Percentiles rank a stretch among this genome's conserved stretches.
Evolutionary conservation across 495 filamentous ascomycete genomes (phyloP).

Genomic region (Sphaerosporella brunnea): DNA sequence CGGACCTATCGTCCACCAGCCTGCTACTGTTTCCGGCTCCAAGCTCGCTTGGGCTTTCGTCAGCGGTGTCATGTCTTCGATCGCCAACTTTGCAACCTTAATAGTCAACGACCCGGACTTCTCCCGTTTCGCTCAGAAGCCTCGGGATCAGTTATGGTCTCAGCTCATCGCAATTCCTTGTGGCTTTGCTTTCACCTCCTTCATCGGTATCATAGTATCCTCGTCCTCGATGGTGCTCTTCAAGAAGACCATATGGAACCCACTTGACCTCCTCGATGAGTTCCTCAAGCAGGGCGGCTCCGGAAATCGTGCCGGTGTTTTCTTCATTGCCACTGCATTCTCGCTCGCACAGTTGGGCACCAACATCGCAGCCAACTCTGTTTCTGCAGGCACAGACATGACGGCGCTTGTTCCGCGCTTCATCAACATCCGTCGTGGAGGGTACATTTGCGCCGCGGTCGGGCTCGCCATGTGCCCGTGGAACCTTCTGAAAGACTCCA

Average conservation of each 20-base stretch:
- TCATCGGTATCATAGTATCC: conserved; percentile 86
- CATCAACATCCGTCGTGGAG: conserved; percentile 75
- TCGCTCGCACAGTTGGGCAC: conserved; percentile 76
- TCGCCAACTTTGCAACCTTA: conserved; percentile 85
- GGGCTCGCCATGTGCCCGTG: conserved; percentile 83
- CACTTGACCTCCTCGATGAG: conserved; percentile 51
- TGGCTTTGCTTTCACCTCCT: conserved; percentile 74
- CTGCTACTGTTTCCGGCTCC: conserved; percentile 43
- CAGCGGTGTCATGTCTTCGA: conserved; percentile 67
- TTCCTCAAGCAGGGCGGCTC: conserved; percentile 62
- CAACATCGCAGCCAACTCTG: conserved; percentile 83
- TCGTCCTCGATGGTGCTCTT: conserved; percentile 71
- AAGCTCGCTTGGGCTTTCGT: conserved; percentile 66
- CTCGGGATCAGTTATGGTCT: conserved; percentile 71
- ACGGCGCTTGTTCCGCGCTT: conserved; percentile 76
- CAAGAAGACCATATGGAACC: conserved; percentile 67
- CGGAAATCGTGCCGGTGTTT: conserved; percentile 69
- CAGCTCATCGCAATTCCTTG: conserved; percentile 74
- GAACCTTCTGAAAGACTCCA: conserved; percentile 58
- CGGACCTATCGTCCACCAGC: conserved; percentile 68
- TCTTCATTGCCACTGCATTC: conserved; percentile 69
- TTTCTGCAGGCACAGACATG: conserved; percentile 80
- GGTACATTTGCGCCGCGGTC: conserved; percentile 70
- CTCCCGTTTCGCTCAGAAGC: conserved; percentile 64
- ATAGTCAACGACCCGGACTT: conserved; percentile 75